phyloP scores from a whole-genome alignment of 1,139 yeast genomes.

The Meyerozyma smithsonii region DNA sequence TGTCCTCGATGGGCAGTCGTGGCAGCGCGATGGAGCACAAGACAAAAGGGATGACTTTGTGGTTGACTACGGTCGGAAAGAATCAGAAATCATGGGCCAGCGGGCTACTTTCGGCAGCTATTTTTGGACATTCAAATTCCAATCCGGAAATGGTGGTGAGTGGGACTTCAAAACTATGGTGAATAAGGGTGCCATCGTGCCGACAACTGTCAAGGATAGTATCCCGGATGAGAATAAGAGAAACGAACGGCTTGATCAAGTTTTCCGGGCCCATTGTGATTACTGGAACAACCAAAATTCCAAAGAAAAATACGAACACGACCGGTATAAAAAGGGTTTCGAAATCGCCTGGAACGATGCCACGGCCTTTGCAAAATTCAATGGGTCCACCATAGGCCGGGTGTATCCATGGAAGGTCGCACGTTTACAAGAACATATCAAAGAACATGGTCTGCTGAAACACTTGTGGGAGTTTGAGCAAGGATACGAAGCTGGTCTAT shows the following conservation, averaged over 20 bases:
- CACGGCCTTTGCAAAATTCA: constrained; percentile 57
- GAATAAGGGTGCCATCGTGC: constrained; percentile 52
- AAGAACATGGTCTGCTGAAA: constrained; percentile 49
- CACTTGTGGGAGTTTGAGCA: constrained; percentile 85
- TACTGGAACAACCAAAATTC: constrained; percentile 68
- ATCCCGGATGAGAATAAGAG: constrained; percentile 40
- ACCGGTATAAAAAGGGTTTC: constrained; percentile 76
- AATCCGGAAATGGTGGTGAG: constrained; percentile 89
- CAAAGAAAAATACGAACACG: constrained; percentile 68
- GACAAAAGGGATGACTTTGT: constrained; percentile 33
- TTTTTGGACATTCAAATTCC: constrained; percentile 90
- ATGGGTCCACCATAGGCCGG: constrained; percentile 73
- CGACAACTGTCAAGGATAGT: constrained; percentile 19
- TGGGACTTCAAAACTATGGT: constrained; percentile 89
- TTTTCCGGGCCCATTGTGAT: constrained; percentile 44
- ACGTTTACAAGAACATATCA: constrained; percentile 51
- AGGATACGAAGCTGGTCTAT: constrained; percentile 62
- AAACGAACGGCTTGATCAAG: constrained; percentile 34
- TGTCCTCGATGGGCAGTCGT: constrained; percentile 70
- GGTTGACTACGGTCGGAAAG: constrained; percentile 35
- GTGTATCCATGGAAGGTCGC: constrained; percentile 58
- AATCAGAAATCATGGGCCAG: constrained; percentile 38
- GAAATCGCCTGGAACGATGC: constrained; percentile 72
- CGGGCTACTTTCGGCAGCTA: constrained; percentile 66
- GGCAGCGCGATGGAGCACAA: constrained; percentile 56